Evolutionary conservation across 345 rosid species (phyloP), one percentile per base, ranked within the genome.

Genomic region (Acer yangbiense): DNA sequence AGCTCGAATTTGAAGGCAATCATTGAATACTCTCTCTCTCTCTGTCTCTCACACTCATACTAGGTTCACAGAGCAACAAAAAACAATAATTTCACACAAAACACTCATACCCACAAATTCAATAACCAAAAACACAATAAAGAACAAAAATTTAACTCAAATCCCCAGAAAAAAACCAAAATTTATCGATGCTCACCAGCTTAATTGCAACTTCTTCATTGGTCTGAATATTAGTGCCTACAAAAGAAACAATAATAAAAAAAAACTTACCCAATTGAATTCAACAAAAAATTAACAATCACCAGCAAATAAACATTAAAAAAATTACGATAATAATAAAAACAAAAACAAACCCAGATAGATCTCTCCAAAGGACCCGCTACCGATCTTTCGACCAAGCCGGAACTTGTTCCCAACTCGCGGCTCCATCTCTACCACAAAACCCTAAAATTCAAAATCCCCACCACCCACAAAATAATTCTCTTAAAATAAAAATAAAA

Each of bases 311-410:
- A 68, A 29, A 32, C 70, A 74, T 60, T 6, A 63, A 63, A 9
- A n/a, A 44, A 75, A 5, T 32, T 6, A 20, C 29, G 12, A 44
- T 12, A 61, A 13, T 48, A 16, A 61, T 23, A 27, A 0, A 48
- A 18, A 52, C 73, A 9, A 69, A 43, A 58, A 76, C 86, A 35
- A 81, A 94, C 99, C 99, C 65, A 92, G 91, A 85, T 94, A 91
- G 93, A 96, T 96, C 93, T 96, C 98, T 72, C 99, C 99, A 70
- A 96, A 96, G 44, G 99, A 96, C 82, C 99, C 99, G 82, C 98
- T 85, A 29, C 98, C 99, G 89, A 96, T 96, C 95, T 94, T 96
- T 17, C 93, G 81, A 76, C 99, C 98, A 39, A 94, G 92, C 63
- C 91, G 87, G 83, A 91, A 96, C 91, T 94, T 94, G 81, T 91